A percentile compares a stretch with the other conserved stretches of the same genome.
Evolutionary conservation across 106 monocot species (phyloP).

Genomic region (Acanthochlamys bracteata): DNA sequence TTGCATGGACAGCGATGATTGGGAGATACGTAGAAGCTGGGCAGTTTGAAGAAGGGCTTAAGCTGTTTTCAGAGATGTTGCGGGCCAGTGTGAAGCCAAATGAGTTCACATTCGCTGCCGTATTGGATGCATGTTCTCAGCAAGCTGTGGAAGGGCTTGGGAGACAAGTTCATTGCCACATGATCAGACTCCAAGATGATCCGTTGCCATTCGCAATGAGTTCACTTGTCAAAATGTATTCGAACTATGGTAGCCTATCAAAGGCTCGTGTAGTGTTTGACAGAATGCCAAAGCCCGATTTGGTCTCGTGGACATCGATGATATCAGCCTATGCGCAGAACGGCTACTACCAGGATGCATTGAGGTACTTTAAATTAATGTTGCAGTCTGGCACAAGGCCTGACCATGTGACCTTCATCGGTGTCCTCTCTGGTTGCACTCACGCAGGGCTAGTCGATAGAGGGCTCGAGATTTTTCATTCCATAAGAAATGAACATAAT

Average conservation of each 20-base stretch:
- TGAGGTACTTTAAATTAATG: constrained; percentile 34
- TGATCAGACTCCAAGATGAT: constrained; percentile 23
- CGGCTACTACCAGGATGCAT: constrained; percentile 40
- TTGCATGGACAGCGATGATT: constrained; percentile 68
- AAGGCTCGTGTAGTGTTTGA: constrained; percentile 35
- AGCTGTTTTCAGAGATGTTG: constrained; percentile 41
- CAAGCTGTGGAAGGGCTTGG: constrained; percentile 30
- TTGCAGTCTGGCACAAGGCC: constrained; percentile 35
- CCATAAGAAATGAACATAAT: constrained; percentile 31
- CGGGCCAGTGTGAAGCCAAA: constrained; percentile 27
- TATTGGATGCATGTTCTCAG: constrained; percentile 37
- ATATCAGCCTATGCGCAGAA: constrained; percentile 58
- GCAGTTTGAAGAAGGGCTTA: constrained; percentile 34
- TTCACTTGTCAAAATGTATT: constrained; percentile 54
- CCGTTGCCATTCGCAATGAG: constrained; percentile 32
- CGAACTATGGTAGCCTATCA: constrained; percentile 45
- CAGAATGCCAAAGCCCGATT: constrained; percentile 33
- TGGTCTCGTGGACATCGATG: constrained; percentile 57
- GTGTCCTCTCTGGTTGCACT: constrained; percentile 55
- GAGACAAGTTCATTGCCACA: constrained; percentile 40
- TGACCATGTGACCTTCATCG: constrained; percentile 53
- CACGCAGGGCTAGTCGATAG: constrained; percentile 52
- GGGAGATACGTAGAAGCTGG: constrained; percentile 50
- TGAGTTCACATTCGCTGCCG: constrained; percentile 50
- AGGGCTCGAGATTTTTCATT: constrained; percentile 48